Base-by-base conservation (phyloP, 331 rosid species). In the Malus hybrid region DNA sequence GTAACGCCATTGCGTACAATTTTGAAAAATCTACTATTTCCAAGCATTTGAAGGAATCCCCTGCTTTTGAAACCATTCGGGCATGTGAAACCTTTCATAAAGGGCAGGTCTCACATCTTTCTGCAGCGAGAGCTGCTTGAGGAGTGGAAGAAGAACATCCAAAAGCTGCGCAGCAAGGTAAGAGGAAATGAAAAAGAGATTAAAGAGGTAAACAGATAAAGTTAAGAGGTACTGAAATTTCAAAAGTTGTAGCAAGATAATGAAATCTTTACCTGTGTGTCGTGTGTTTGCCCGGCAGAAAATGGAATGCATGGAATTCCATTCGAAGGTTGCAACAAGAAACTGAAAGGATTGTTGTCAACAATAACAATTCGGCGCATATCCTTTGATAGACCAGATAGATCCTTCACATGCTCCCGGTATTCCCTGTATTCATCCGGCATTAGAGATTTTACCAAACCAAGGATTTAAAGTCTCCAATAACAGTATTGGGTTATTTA, bases 241-340 rank as follows among this genome's bases (percentile, higher is more conserved):
- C 34, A 29, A 29, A 34, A 13, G 55, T 56, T 72, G 19, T 18
- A 19, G 59, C 71, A 15, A 42, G 48, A 20, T 14, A 50, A 59
- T 48, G 28, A n/a, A 28, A 19, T 34, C 27, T 48, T 34, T 32
- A 83, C 89, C 86, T 85, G 89, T 33, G 85, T 74, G 77, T 85
- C 89, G 24, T 83, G 79, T 27, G 79, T 78, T 71, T 83, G 82
- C 59, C 86, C 87, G 33, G 86, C 85, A 73, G 89, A 80, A 83
- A 85, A 85, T 44, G 89, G 80, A 80, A 85, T 77, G 70, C 89
- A 85, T 36, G 89, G 89, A 65, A 85, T 85, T 70, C 89, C 89
- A 74, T 85, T 85, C 61, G 67, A 20, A 18, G 89, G 89, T 75
- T 85, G 89, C 74, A 85, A 57, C 76, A 85, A 66, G 71, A 85